A percentile compares a stretch with the other conserved stretches of the same genome.
These are phyloP conservation scores for Meyerozyma sp. DNA, from an alignment of 1,139 yeast species.

Conservation along the genomic window DNA sequence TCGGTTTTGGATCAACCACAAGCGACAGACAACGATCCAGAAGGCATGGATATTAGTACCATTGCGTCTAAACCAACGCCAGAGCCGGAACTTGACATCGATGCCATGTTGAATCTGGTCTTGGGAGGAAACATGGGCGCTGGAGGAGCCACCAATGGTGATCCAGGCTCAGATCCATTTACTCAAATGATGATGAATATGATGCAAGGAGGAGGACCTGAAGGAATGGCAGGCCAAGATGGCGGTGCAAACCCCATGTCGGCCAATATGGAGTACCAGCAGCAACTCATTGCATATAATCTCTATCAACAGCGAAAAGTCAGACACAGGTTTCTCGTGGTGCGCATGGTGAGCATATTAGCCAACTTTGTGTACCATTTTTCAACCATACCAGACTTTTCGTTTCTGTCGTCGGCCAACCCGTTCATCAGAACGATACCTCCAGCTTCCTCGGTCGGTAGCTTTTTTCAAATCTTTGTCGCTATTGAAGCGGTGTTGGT, in stretches of 20 bases:
- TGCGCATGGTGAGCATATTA: conserved; percentile 23
- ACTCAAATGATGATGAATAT: conserved; percentile 27
- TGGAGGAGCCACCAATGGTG: conserved; percentile 8
- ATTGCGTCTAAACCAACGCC: conserved; percentile 8
- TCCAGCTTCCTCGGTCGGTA: conserved; percentile 10
- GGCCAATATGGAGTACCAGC: conserved; percentile 20
- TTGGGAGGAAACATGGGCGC: conserved; percentile 15
- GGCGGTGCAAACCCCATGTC: conserved; percentile 11
- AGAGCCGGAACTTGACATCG: conserved; percentile 20
- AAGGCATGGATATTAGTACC: conserved; percentile 23
- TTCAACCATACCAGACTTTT: conserved; percentile 9
- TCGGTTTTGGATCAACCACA: conserved; percentile 32
- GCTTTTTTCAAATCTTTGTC: conserved; percentile 26
- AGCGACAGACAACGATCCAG: conserved; percentile 27
- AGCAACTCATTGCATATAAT: conserved; percentile 26
- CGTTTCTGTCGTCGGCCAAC: conserved; percentile 28
- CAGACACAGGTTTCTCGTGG: conserved; percentile 27
- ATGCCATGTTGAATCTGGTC: conserved; percentile 30
- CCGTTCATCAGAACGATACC: conserved; percentile 20
- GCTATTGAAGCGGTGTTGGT: conserved; percentile 31
- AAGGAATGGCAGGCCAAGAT: conserved; percentile 5
- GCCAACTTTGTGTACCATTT: conserved; percentile 34
- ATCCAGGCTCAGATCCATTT: conserved; percentile 15
- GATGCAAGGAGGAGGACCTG: conserved; percentile 9
- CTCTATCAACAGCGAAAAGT: conserved; percentile 28